Evolutionary conservation across 805 yeast genomes (phyloP).

Genomic region (Candida piceae): DNA sequence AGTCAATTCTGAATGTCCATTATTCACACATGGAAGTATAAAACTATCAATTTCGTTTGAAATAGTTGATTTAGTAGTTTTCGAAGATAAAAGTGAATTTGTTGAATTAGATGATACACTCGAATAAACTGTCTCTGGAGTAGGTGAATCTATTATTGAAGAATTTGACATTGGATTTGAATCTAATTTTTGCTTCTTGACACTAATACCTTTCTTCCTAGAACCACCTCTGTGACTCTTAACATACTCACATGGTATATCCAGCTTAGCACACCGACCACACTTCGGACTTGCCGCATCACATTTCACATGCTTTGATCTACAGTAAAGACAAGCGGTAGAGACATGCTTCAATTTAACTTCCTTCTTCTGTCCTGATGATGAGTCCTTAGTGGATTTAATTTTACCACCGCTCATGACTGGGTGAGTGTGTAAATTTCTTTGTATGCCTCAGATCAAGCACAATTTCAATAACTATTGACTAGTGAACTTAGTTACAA

Average conservation of each 20-base stretch:
- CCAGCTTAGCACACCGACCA: slow-evolving; percentile 33
- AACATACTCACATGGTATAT: slow-evolving; percentile 41
- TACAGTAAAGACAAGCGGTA: slow-evolving; percentile 47
- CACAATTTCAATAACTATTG: no score
- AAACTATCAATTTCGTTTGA: slow-evolving; percentile 12
- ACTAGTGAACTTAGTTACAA: no score
- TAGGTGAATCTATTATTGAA: no score
- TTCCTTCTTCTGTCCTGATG: slow-evolving; percentile 3
- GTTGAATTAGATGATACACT: background rate
- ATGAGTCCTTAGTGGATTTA: background rate
- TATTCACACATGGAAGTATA: slow-evolving; percentile 28
- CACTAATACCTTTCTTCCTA: slow-evolving; percentile 40
- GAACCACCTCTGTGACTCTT: slow-evolving; percentile 52
- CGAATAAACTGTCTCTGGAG: no score
- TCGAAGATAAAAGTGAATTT: background rate
- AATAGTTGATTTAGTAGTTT: background rate
- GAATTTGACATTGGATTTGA: no score
- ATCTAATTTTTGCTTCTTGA: slow-evolving; percentile 20
- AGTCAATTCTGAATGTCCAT: slow-evolving; percentile 17
- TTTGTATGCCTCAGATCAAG: no score
- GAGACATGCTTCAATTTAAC: slow-evolving; percentile 34
- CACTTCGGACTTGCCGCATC: slow-evolving; percentile 45
- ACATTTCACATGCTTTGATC: slow-evolving; percentile 47
- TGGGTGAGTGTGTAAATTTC: no score
- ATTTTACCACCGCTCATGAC: no score